phyloP scores from a whole-genome alignment of 2,329 filamentous ascomycete species.

The Aureobasidium sp. region DNA sequence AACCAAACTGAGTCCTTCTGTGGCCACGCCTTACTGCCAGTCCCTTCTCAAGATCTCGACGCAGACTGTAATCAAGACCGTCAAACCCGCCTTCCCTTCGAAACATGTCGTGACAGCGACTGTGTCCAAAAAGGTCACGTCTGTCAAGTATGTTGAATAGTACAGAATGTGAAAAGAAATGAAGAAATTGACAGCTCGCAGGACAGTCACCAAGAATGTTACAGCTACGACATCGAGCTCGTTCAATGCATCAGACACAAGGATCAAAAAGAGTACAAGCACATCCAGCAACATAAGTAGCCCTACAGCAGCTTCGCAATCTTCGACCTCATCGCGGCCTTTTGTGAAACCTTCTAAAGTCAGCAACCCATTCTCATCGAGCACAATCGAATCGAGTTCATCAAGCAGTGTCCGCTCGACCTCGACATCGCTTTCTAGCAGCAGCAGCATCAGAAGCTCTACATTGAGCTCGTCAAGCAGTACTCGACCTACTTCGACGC shows the following conservation, averaged over 20 bases:
- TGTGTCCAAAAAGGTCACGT: not conserved
- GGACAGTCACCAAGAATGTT: not conserved
- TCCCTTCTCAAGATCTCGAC: conserved; percentile 4
- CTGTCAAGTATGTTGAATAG: not conserved
- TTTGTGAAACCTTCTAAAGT: not conserved
- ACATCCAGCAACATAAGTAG: not conserved
- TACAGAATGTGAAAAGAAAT: not conserved
- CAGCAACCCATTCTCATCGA: not conserved
- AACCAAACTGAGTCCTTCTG: not conserved
- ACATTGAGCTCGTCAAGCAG: not conserved
- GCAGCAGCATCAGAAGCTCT: not conserved
- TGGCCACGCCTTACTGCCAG: conserved; percentile 8
- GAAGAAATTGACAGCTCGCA: not conserved
- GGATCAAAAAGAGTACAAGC: not conserved
- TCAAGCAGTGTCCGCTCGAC: not conserved
- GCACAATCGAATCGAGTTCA: not conserved
- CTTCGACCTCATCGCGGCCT: not conserved
- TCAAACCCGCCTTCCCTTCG: not conserved
- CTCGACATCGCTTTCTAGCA: not conserved
- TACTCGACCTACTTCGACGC: not conserved
- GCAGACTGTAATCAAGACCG: conserved; percentile 4
- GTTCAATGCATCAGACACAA: not conserved
- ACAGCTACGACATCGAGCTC: not conserved
- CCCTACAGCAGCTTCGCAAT: not conserved
- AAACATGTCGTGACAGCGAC: not conserved